Conservation (phyloP, 345 rosid genomes). For the Melastoma malabathricum region DNA sequence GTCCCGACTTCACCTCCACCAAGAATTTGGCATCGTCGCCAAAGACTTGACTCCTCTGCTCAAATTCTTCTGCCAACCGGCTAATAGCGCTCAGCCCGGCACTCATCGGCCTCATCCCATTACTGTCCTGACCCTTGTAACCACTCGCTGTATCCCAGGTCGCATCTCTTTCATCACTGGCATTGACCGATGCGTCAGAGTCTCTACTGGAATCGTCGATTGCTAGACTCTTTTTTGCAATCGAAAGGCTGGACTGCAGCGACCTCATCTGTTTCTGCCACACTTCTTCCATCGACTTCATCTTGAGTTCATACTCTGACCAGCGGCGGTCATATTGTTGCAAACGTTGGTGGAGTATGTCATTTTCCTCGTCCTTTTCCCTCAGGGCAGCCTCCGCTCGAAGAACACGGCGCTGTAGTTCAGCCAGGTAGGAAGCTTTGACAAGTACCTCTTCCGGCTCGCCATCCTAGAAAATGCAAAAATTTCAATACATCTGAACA, state of each 20-base stretch:
- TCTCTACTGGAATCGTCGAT: slow-evolving; percentile 73
- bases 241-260: slow-evolving; percentile 87
- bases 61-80: slow-evolving; percentile 86
- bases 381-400: slow-evolving; percentile 80
- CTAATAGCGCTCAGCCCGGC: slow-evolving; percentile 82
- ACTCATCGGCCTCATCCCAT: slow-evolving; percentile 65
- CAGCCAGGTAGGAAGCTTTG: slow-evolving; percentile 82
- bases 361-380: slow-evolving; percentile 94
- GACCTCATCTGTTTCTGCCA: slow-evolving; percentile 99
- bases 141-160: slow-evolving; percentile 59
- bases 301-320: slow-evolving; percentile 89
- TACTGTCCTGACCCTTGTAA: slow-evolving; percentile 47
- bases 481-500: slow-evolving; percentile 5
- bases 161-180: slow-evolving; percentile 56
- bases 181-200: slow-evolving; percentile 85
- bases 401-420: slow-evolving; percentile 83
- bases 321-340: slow-evolving; percentile 94
- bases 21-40: slow-evolving; percentile 94
- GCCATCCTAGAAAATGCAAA: slow-evolving; percentile 25
- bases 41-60: slow-evolving; percentile 91
- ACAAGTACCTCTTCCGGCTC: slow-evolving; percentile 75
- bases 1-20: slow-evolving; percentile 97
- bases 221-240: slow-evolving; percentile 92
- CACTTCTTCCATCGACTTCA: slow-evolving; percentile 99
- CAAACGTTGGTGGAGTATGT: slow-evolving; percentile 83